These are phyloP conservation scores for Astrocystis sublimbata DNA, from an alignment of 495 filamentous ascomycete genomes.

Conservation along the genomic window DNA sequence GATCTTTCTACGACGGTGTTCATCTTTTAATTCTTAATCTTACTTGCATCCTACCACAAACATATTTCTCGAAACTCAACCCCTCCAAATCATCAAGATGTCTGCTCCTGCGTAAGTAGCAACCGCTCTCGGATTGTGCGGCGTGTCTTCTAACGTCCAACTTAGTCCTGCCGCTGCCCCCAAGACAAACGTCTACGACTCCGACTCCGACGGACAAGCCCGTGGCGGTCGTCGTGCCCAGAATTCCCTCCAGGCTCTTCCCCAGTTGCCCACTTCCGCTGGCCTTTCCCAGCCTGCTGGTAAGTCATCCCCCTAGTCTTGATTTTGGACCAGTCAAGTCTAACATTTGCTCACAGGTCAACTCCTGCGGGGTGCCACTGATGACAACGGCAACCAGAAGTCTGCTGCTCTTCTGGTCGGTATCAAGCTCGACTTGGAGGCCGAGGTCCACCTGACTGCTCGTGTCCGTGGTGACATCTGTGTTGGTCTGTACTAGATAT, in stretches of 20 bases:
- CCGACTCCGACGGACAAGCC: slow-evolving; percentile 30
- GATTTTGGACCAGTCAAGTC: too few relatives aligned
- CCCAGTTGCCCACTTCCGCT: slow-evolving; percentile 38
- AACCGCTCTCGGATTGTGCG: not conserved
- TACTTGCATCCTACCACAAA: slow-evolving; percentile 2
- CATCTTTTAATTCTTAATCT: not conserved
- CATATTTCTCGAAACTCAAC: not conserved
- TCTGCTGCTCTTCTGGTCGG: slow-evolving; percentile 44
- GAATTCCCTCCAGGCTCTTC: slow-evolving; percentile 30
- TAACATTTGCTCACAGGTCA: slow-evolving; percentile 28
- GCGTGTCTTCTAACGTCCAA: slow-evolving; percentile 9
- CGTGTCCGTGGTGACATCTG: slow-evolving; percentile 47
- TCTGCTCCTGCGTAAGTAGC: slow-evolving; percentile 29
- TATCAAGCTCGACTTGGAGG: slow-evolving; percentile 51
- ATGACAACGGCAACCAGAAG: slow-evolving; percentile 46
- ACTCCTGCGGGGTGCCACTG: slow-evolving; percentile 42
- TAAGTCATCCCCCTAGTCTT: slow-evolving; percentile 22
- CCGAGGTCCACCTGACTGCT: slow-evolving; percentile 50
- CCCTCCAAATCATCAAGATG: slow-evolving; percentile 24
- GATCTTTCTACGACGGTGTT: slow-evolving; percentile 1
- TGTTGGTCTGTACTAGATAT: slow-evolving; percentile 33
- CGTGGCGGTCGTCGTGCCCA: slow-evolving; percentile 30
- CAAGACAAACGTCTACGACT: slow-evolving; percentile 34
- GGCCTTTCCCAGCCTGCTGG: slow-evolving; percentile 43
- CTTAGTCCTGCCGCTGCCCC: slow-evolving; percentile 26